phyloP scores from a whole-genome alignment of 2,329 filamentous ascomycete species.

The Pyrenochaeta sp. region DNA sequence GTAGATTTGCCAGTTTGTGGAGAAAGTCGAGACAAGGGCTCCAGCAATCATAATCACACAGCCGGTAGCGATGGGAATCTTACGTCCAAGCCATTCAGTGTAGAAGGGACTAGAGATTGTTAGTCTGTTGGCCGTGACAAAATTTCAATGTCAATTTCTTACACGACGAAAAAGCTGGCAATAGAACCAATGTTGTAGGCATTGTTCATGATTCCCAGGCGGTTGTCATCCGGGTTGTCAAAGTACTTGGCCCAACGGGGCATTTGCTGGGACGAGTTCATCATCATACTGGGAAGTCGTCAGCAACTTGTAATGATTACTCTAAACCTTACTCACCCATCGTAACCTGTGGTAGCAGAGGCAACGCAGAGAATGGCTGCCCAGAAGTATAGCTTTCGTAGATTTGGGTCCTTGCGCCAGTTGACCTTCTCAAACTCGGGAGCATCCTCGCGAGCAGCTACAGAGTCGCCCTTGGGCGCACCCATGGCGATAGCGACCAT shows the following conservation, averaged over 20 bases:
- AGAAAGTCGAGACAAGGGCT: conserved; percentile 39
- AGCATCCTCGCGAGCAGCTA: conserved; percentile 56
- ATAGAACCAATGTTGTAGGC: conserved; percentile 54
- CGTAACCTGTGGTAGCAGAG: conserved; percentile 65
- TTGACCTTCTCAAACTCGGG: conserved; percentile 61
- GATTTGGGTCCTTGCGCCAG: conserved; percentile 63
- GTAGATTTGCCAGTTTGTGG: conserved; percentile 55
- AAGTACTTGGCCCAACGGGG: conserved; percentile 50
- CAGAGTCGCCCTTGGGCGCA: conserved; percentile 26
- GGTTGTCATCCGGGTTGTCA: conserved; percentile 47
- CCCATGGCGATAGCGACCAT: conserved; percentile 25
- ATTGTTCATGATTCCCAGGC: conserved; percentile 56
- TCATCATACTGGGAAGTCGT: conserved; percentile 48
- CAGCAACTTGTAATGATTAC: not conserved
- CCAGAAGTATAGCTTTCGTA: conserved; percentile 65
- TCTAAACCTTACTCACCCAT: conserved; percentile 55
- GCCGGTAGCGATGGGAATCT: conserved; percentile 51
- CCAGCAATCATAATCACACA: conserved; percentile 57
- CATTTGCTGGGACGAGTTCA: conserved; percentile 55
- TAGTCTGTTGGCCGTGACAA: not conserved
- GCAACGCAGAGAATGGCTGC: conserved; percentile 60
- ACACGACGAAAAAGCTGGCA: conserved; percentile 43
- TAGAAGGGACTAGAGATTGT: conserved; percentile 36
- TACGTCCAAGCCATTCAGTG: conserved; percentile 55
- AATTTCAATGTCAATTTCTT: conserved; percentile 1